Evolutionary conservation across 73 alveolate genomes (phyloP).

Genomic region (Durusdinium trenchii): DNA sequence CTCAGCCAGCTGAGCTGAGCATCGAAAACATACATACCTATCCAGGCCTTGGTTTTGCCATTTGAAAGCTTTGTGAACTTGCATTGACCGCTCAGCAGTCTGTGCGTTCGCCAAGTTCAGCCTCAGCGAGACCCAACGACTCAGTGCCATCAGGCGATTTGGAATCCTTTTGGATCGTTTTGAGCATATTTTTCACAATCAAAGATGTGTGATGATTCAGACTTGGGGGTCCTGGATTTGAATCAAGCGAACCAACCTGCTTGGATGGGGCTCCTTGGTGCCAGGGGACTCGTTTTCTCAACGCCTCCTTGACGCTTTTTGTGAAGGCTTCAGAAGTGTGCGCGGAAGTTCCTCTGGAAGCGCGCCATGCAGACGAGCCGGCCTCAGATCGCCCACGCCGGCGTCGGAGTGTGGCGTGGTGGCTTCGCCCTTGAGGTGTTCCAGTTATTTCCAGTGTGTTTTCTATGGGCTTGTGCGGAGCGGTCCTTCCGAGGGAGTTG

Average conservation of each 20-base stretch:
- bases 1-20: no score
- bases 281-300: neutral
- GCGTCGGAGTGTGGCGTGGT: neutral
- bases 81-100: no score
- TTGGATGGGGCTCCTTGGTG: neutral
- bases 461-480: no score
- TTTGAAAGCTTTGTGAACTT: no score
- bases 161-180: neutral
- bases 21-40: no score
- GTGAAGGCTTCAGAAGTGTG: slow-evolving; percentile 69
- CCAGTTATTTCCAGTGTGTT: no score
- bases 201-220: neutral
- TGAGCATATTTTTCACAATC: neutral
- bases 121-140: slow-evolving; percentile 46
- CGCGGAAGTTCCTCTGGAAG: slow-evolving; percentile 83
- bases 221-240: neutral
- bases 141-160: slow-evolving; percentile 23
- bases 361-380: slow-evolving; percentile 43
- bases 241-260: neutral
- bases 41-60: no score
- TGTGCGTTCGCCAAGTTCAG: slow-evolving; percentile 5
- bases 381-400: neutral
- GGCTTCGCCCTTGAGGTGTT: neutral
- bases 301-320: neutral
- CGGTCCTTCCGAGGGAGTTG: no score